phyloP scores from a whole-genome alignment of 306 rosid species.

The Vicia faba region DNA sequence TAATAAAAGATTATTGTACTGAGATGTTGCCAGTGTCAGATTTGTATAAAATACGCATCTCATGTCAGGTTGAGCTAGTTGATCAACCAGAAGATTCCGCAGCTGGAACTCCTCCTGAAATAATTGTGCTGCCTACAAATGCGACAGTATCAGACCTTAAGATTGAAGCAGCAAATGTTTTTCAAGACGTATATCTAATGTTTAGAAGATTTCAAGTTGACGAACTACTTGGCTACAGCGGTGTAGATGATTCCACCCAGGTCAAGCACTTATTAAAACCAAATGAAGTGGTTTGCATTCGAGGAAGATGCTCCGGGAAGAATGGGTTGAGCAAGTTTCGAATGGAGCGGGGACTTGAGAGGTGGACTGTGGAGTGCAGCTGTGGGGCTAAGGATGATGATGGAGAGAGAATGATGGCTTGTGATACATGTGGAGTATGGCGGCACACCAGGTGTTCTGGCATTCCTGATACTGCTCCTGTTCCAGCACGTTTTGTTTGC shows the following conservation, averaged over 20 bases:
- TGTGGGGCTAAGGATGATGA: constrained; percentile 96
- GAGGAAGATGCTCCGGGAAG: constrained; percentile 73
- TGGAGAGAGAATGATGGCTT: constrained; percentile 96
- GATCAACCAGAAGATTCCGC: constrained; percentile 62
- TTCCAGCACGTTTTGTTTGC: constrained; percentile 77
- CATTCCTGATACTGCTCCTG: constrained; percentile 64
- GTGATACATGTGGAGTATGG: constrained; percentile 89
- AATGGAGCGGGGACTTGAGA: constrained; percentile 91
- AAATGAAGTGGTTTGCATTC: constrained; percentile 48
- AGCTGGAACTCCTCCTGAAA: constrained; percentile 64
- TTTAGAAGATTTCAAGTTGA: constrained; percentile 73
- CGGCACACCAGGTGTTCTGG: constrained; percentile 84
- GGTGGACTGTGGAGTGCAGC: constrained; percentile 94
- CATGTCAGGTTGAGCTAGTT: constrained; percentile 62
- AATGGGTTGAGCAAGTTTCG: constrained; percentile 65
- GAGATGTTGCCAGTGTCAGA: constrained; percentile 45
- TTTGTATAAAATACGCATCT: constrained; percentile 43
- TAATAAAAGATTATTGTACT: constrained; percentile 67
- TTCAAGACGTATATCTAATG: constrained; percentile 80
- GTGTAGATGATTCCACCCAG: constrained; percentile 74
- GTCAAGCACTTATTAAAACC: constrained; percentile 65
- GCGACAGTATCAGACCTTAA: constrained; percentile 73
- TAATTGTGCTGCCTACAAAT: constrained; percentile 56
- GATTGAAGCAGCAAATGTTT: constrained; percentile 71
- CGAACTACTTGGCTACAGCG: constrained; percentile 60